These are phyloP conservation scores for Candida verbasci DNA, from an alignment of 805 yeast species.

Conservation along the genomic window DNA sequence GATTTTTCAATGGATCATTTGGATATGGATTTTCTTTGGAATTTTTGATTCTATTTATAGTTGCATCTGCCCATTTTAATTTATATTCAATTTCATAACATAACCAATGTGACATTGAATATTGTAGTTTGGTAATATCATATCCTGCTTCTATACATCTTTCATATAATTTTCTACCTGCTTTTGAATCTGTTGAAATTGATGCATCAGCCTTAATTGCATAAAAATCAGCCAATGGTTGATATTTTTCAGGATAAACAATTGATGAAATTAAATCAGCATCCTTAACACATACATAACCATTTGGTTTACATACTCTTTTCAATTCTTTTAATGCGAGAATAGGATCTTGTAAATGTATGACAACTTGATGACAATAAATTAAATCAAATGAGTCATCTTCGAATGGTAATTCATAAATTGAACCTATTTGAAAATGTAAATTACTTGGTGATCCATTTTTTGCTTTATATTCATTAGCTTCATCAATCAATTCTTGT, in stretches of 20 bases:
- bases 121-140: slow-evolving; percentile 8
- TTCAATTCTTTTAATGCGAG: slow-evolving; percentile 30
- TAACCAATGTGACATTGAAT: slow-evolving; percentile 14
- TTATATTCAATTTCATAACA: slow-evolving; percentile 8
- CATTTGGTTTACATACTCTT: slow-evolving; percentile 31
- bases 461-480: slow-evolving; percentile 11
- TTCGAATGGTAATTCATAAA: slow-evolving; percentile 24
- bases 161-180: slow-evolving; percentile 15
- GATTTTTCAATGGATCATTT: slow-evolving; percentile 5
- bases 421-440: slow-evolving; percentile 24
- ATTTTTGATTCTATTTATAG: slow-evolving; percentile 10
- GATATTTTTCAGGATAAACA: slow-evolving; percentile 15
- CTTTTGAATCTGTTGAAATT: slow-evolving; percentile 10
- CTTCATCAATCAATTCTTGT: slow-evolving; percentile 23
- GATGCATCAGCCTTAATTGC: slow-evolving; percentile 7
- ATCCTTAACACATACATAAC: slow-evolving; percentile 29
- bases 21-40: slow-evolving; percentile 10
- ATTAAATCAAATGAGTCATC: slow-evolving; percentile 38
- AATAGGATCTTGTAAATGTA: slow-evolving; percentile 31
- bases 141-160: slow-evolving; percentile 18
- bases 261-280: slow-evolving; percentile 18
- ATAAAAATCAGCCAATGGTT: slow-evolving; percentile 8
- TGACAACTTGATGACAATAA: slow-evolving; percentile 33
- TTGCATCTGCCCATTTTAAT: slow-evolving; percentile 9
- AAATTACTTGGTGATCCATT: slow-evolving; percentile 14